Evolutionary conservation across 441 rosid species (phyloP), one percentile per base, ranked within the genome.

Genomic region (Brassica balearica): DNA sequence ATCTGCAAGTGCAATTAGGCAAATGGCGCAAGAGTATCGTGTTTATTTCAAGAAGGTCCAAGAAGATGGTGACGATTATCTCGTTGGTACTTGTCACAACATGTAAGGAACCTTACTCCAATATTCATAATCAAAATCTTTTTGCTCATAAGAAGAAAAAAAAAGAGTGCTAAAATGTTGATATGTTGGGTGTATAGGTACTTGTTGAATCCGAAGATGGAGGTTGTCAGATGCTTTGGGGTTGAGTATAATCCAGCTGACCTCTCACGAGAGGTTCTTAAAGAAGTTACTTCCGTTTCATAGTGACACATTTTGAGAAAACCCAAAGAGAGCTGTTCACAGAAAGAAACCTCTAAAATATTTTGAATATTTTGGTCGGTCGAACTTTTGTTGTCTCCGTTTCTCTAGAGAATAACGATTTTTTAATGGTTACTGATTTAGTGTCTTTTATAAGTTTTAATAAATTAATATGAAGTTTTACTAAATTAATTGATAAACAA

Each of bases 51-150:
- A 83, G 83, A 93, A 93, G 85, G 84, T 92, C 48, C 91, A 91
- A 79, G 98, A 91, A 82, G 98, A 95, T 43, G 92, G 89, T 36
- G 94, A 85, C 36, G 99, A 95, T 82, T 95, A 95, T 79, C 93
- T 93, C 32, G 86, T 95, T 0, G 97, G 91, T 79, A 84, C 89
- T 64, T 89, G 93, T 29, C 96, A 95, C 86, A 86, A 84, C 77
- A 88, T 88, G 99, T 95, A 84, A 81, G 79, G 12, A n/a, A 14
- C 72, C 23, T 34, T 46, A 2, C 7, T 75, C 38, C 3, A 27
- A 51, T 65, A 5, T 65, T 3, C n/a, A 59, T 53, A 22, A 14
- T 11, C 25, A 14, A 53, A 34, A 7, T 11, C 0, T 58, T 6
- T 27, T 23, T 15, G 36, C 22, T 72, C 56, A 65, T 10, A 38